Percentiles rank a stretch among this genome's conserved stretches.
Conservation (phyloP, 2,329 filamentous ascomycete species). For the Onygenales sp. region DNA sequence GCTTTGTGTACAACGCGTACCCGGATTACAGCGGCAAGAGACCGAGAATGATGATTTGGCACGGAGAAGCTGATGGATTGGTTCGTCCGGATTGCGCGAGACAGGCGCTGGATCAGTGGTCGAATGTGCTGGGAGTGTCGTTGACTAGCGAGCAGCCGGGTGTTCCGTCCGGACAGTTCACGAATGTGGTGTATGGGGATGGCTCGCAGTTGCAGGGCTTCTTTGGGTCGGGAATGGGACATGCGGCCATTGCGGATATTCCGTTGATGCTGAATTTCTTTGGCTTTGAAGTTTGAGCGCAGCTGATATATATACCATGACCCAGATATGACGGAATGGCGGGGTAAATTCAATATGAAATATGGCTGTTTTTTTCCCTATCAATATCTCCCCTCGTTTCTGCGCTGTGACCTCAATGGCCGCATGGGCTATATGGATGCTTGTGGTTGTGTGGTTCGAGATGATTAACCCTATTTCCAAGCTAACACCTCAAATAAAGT, state of each 20-base stretch:
- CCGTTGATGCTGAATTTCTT: neutral
- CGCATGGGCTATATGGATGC: no score
- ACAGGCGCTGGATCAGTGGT: conserved; percentile 20
- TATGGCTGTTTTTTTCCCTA: no score
- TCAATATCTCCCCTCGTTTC: no score
- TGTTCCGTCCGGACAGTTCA: neutral
- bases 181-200: neutral
- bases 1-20: conserved; percentile 23
- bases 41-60: conserved; percentile 27
- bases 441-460: no score
- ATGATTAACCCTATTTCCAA: no score
- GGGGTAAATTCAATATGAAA: no score
- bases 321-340: no score
- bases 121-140: conserved; percentile 3
- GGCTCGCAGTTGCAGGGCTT: neutral
- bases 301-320: no score
- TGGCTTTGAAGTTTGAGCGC: neutral
- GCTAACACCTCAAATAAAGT: no score
- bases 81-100: conserved; percentile 18
- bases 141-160: neutral
- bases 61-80: conserved; percentile 24
- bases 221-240: neutral
- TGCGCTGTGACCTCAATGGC: no score
- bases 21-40: conserved; percentile 24
- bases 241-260: neutral